Conservation (phyloP, 768 basidiomycete genomes). For the Krasilnikovozyma curviuscula region DNA sequence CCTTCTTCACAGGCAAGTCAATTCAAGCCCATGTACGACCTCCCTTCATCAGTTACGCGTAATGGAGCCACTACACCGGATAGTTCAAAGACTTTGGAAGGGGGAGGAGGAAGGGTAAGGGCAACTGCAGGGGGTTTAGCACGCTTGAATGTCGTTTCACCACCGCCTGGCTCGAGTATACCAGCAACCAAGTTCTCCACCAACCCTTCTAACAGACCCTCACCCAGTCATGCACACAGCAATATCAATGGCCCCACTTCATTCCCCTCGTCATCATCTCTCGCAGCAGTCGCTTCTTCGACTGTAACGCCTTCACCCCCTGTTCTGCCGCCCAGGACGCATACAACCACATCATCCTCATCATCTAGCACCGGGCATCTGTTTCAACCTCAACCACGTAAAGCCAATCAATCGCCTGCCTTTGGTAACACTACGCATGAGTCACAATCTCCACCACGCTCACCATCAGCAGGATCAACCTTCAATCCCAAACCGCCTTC, state of each 20-base stretch:
- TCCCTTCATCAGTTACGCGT: conserved; percentile 7
- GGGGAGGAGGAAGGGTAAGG: too few relatives aligned
- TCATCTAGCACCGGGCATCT: background rate
- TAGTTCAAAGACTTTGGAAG: too few relatives aligned
- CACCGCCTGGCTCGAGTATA: too few relatives aligned
- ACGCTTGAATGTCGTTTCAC: too few relatives aligned
- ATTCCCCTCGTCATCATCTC: background rate
- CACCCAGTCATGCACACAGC: too few relatives aligned
- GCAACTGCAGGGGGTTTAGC: too few relatives aligned
- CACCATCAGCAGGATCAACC: background rate
- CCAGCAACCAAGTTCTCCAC: too few relatives aligned
- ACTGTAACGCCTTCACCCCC: background rate
- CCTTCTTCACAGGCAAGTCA: too few relatives aligned
- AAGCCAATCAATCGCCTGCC: background rate
- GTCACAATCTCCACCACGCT: background rate
- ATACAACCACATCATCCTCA: background rate
- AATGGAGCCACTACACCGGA: too few relatives aligned
- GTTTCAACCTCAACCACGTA: conserved; percentile 2
- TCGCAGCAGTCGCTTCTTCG: background rate
- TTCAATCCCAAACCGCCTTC: background rate
- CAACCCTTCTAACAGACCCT: too few relatives aligned
- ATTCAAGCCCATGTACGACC: conserved; percentile 9
- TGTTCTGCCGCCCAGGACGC: background rate
- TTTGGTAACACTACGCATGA: background rate
- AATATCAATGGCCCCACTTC: background rate